A percentile compares a stretch with the other conserved stretches of the same genome.
These are phyloP conservation scores for Sclerotinia sclerotiorum DNA, from an alignment of 2,329 filamentous ascomycete genomes.

Conservation along the genomic window DNA sequence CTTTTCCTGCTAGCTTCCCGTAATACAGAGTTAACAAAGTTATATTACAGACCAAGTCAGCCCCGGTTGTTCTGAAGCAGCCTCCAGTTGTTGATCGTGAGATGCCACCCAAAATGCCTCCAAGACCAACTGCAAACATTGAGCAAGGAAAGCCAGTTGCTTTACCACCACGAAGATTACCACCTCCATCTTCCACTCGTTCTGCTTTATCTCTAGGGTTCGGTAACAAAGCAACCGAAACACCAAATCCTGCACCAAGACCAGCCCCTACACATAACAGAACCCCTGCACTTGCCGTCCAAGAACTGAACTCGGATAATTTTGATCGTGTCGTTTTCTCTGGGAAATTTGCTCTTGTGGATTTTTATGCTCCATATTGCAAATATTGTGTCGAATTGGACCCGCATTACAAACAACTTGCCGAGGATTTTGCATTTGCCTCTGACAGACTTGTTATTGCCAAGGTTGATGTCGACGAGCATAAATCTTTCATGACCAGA, in stretches of 20 bases:
- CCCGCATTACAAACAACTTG: slow-evolving; percentile 83
- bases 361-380: slow-evolving; percentile 99
- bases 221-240: slow-evolving; percentile 31
- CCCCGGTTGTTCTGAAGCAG: slow-evolving; percentile 39
- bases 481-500: slow-evolving; percentile 70
- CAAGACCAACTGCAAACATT: slow-evolving; percentile 41
- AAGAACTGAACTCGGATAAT: slow-evolving; percentile 83
- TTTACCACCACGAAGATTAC: slow-evolving; percentile 32
- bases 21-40: slow-evolving; percentile 4
- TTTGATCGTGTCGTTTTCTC: slow-evolving; percentile 87
- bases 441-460: slow-evolving; percentile 80
- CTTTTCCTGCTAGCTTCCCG: neutral
- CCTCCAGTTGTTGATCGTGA: slow-evolving; percentile 32
- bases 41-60: slow-evolving; percentile 41
- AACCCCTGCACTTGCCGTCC: slow-evolving; percentile 49
- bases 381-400: slow-evolving; percentile 93
- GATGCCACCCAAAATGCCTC: slow-evolving; percentile 44
- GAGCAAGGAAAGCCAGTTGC: slow-evolving; percentile 24
- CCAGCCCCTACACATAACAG: slow-evolving; percentile 26
- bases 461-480: slow-evolving; percentile 87
- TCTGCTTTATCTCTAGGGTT: slow-evolving; percentile 36
- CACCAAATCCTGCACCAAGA: slow-evolving; percentile 29
- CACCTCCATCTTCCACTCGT: slow-evolving; percentile 30
- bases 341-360: slow-evolving; percentile 89
- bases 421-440: slow-evolving; percentile 67